These are phyloP conservation scores for Aegilops longissima DNA, from an alignment of 176 grass and related monocot species.

Conservation along the genomic window DNA sequence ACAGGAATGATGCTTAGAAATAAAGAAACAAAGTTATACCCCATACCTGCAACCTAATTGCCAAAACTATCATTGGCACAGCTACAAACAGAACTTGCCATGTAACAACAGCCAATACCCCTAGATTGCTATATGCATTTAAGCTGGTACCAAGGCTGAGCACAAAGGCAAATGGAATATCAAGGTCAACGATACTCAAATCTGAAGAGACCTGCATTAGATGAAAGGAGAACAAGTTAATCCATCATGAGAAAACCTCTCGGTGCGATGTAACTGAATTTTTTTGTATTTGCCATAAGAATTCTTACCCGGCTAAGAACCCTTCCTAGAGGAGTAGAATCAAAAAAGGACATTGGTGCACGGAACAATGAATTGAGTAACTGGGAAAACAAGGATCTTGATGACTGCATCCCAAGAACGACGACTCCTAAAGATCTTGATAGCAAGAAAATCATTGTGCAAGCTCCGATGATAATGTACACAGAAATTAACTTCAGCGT, in stretches of 20 bases:
- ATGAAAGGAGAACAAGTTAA: not conserved
- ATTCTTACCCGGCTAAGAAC: constrained; percentile 83
- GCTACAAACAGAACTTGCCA: constrained; percentile 88
- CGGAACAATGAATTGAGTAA: constrained; percentile 70
- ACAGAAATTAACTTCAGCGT: constrained; percentile 68
- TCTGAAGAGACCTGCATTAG: constrained; percentile 75
- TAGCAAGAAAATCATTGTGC: constrained; percentile 59
- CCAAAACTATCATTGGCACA: constrained; percentile 61
- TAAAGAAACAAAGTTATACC: not conserved
- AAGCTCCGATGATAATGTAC: constrained; percentile 62
- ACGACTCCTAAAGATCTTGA: constrained; percentile 53
- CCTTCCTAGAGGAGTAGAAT: constrained; percentile 91
- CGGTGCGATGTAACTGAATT: not conserved
- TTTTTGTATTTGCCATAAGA: not conserved
- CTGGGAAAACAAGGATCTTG: constrained; percentile 86
- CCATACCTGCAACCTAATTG: constrained; percentile 78
- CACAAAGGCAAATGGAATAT: constrained; percentile 73
- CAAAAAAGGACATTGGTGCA: constrained; percentile 90
- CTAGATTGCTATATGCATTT: constrained; percentile 75
- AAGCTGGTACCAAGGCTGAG: constrained; percentile 50
- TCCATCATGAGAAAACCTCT: not conserved
- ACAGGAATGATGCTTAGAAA: not conserved
- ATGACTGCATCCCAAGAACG: constrained; percentile 66
- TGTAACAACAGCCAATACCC: constrained; percentile 76
- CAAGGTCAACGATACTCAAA: constrained; percentile 83